A percentile compares a stretch with the other conserved stretches of the same genome.
These are phyloP conservation scores for Ascosphaera aggregata DNA, from an alignment of 2,329 filamentous ascomycete genomes.

Conservation along the genomic window DNA sequence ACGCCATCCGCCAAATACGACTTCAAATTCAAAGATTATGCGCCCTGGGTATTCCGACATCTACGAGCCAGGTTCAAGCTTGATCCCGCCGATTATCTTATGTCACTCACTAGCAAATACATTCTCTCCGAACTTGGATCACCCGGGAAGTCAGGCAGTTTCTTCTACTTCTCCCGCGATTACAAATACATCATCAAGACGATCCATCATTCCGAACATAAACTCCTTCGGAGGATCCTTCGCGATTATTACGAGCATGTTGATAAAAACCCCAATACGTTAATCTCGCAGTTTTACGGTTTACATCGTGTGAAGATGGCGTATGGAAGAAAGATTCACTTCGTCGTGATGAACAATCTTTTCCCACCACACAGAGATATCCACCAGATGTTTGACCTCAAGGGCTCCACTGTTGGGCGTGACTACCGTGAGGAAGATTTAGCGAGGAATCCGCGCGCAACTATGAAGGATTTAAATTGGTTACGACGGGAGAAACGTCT, in stretches of 20 bases:
- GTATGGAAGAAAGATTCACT: conserved; percentile 95
- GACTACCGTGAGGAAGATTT: conserved; percentile 78
- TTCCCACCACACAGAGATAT: conserved; percentile 96
- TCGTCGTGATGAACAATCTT: conserved; percentile 99
- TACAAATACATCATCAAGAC: conserved; percentile 99
- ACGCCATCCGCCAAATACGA: conserved; percentile 98
- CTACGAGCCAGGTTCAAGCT: conserved; percentile 70
- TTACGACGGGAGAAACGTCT: conserved; percentile 62
- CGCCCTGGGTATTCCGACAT: conserved; percentile 96
- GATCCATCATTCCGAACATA: conserved; percentile 71
- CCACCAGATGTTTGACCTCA: conserved; percentile 88
- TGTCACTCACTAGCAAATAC: conserved; percentile 96
- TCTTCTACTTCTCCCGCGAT: conserved; percentile 98
- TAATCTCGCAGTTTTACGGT: conserved; percentile 94
- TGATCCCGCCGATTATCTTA: conserved; percentile 91
- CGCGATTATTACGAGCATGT: conserved; percentile 91
- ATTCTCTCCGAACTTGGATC: conserved; percentile 93
- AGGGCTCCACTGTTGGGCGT: conserved; percentile 84
- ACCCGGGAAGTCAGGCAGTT: conserved; percentile 93
- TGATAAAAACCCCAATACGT: conserved; percentile 77
- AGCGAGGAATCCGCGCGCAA: conserved; percentile 72
- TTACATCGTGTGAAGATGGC: conserved; percentile 95
- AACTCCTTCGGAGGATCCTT: conserved; percentile 24
- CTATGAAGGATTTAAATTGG: conserved; percentile 95
- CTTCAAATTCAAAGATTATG: conserved; percentile 99